Conservation (phyloP, 768 basidiomycete genomes). For the Phylloporus scabripes region DNA sequence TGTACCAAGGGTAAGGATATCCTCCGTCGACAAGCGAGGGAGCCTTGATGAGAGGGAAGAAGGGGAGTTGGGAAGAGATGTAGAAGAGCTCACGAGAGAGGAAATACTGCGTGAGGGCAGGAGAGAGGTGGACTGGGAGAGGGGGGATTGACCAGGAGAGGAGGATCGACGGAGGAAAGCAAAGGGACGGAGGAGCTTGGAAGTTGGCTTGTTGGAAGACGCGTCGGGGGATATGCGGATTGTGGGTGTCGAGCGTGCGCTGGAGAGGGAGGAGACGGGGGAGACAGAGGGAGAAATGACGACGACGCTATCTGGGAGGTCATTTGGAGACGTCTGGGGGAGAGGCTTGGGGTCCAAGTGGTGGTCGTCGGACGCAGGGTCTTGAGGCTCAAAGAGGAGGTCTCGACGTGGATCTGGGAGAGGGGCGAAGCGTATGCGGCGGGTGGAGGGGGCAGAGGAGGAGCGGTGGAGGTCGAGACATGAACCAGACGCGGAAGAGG, state of each 20-base stretch:
- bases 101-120: slow-evolving; percentile 8
- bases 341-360: slow-evolving; percentile 14
- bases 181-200: slow-evolving; percentile 20
- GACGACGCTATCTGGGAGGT: slow-evolving; percentile 5
- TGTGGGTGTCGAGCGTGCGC: slow-evolving; percentile 17
- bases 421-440: slow-evolving; percentile 74
- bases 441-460: slow-evolving; percentile 12
- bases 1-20: slow-evolving; percentile 26
- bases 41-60: slow-evolving; percentile 6
- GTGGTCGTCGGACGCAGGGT: slow-evolving; percentile 31
- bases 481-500: slow-evolving; percentile 19
- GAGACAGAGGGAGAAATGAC: slow-evolving; percentile 17
- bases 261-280: slow-evolving; percentile 18
- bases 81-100: slow-evolving; percentile 2
- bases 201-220: slow-evolving; percentile 7
- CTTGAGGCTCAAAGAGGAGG: slow-evolving; percentile 5
- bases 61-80: slow-evolving; percentile 15
- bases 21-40: slow-evolving; percentile 25
- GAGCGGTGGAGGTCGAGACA: slow-evolving; percentile 13
- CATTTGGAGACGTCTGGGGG: neutral
- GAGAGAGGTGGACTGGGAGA: slow-evolving; percentile 9
- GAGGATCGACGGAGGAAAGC: slow-evolving; percentile 17
- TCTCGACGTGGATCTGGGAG: slow-evolving; percentile 70
- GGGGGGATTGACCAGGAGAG: slow-evolving; percentile 7
- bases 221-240: slow-evolving; percentile 10